A percentile compares a stretch with the other conserved stretches of the same genome.
These are phyloP conservation scores for Dryas integrifolia DNA, from an alignment of 331 rosid species.

Conservation along the genomic window DNA sequence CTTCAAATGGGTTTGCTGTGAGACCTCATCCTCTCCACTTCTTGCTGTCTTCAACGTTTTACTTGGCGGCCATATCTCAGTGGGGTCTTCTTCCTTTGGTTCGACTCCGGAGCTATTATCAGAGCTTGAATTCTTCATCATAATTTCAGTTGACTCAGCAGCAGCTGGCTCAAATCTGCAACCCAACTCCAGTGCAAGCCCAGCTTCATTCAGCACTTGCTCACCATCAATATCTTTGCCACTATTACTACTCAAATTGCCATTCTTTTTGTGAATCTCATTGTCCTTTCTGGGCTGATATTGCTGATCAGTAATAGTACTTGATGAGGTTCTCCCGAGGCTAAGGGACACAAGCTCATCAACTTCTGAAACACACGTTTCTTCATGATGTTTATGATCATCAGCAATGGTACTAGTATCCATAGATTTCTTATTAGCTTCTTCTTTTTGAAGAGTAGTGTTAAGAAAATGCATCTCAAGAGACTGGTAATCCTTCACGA, in stretches of 20 bases:
- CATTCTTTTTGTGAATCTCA: conserved; percentile 20
- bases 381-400: not conserved
- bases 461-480: conserved; percentile 39
- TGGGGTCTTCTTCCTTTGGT: conserved; percentile 32
- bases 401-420: not conserved
- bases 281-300: conserved; percentile 2
- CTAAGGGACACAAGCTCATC: conserved; percentile 50
- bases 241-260: not conserved
- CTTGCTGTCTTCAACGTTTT: conserved; percentile 36
- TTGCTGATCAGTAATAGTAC: not conserved
- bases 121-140: conserved; percentile 19
- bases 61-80: conserved; percentile 45
- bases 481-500: conserved; percentile 37
- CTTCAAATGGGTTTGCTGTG: conserved; percentile 40
- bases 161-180: conserved; percentile 28
- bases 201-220: conserved; percentile 27
- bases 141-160: not conserved
- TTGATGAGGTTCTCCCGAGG: conserved; percentile 44
- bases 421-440: conserved; percentile 18
- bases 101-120: conserved; percentile 18
- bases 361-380: conserved; percentile 20
- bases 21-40: conserved; percentile 31
- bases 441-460: conserved; percentile 35
- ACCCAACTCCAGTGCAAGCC: conserved; percentile 50
- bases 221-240: conserved; percentile 21